Evolutionary conservation across 129 eudicot genomes (phyloP).

Genomic region (Tagetes patula): DNA sequence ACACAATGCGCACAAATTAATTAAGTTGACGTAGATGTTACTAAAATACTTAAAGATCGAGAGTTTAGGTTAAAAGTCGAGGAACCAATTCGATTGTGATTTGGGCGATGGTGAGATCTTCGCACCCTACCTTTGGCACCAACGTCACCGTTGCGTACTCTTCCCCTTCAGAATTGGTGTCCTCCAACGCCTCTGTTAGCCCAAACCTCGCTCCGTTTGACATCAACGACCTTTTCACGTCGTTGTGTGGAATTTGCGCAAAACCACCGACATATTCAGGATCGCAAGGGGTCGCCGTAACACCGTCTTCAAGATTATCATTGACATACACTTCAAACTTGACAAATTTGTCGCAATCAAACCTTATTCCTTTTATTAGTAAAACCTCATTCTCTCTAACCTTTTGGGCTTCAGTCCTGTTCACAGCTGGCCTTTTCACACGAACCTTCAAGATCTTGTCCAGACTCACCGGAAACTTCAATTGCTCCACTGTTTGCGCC

Average conservation of each 20-base stretch:
- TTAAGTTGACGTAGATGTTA: no score
- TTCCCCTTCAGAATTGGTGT: constrained; percentile 30
- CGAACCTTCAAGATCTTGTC: constrained; percentile 32
- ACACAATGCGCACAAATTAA: no score
- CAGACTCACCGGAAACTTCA: constrained; percentile 35
- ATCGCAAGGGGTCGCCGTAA: constrained; percentile 13
- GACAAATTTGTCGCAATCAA: constrained; percentile 32
- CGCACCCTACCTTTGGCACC: constrained; percentile 41
- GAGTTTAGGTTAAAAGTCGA: no score
- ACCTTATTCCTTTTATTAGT: constrained; percentile 37
- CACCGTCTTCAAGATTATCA: constrained; percentile 25
- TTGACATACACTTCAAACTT: constrained; percentile 58
- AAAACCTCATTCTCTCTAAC: constrained; percentile 35
- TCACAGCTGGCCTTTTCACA: constrained; percentile 38
- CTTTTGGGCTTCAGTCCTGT: no score
- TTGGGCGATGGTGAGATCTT: constrained; percentile 38
- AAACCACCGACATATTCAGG: constrained; percentile 65
- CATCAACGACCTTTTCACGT: constrained; percentile 11
- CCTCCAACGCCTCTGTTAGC: constrained; percentile 52
- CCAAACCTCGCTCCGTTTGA: constrained; percentile 29
- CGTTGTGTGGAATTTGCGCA: constrained; percentile 38
- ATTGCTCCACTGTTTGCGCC: constrained; percentile 2
- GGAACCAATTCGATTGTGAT: constrained; percentile 41
- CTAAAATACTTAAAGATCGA: no score
- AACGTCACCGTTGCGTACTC: constrained; percentile 46